Evolutionary conservation across 2,329 filamentous ascomycete species (phyloP).

Genomic region (Cordyceps tenuipes): DNA sequence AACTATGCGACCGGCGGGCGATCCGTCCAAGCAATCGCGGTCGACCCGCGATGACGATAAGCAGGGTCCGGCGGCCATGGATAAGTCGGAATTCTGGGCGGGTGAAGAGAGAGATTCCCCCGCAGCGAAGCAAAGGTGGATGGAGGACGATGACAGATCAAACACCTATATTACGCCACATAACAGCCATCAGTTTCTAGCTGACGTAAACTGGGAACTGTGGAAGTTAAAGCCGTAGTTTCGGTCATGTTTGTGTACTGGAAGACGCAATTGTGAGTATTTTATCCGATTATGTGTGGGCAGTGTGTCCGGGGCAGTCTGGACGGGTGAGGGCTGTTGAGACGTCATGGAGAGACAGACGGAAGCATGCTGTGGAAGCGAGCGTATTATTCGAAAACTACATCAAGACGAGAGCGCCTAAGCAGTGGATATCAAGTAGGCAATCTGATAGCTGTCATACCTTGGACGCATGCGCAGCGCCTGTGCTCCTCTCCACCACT

Average conservation of each 20-base stretch:
- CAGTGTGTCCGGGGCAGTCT: too few relatives aligned
- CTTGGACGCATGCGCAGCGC: too few relatives aligned
- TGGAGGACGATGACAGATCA: not conserved
- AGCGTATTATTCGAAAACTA: too few relatives aligned
- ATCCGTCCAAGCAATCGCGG: not conserved
- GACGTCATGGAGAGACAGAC: too few relatives aligned
- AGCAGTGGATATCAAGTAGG: too few relatives aligned
- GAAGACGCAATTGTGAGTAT: too few relatives aligned
- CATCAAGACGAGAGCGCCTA: too few relatives aligned
- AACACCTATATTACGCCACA: not conserved
- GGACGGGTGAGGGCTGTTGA: too few relatives aligned
- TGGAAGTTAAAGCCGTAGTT: not conserved
- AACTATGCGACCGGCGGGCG: not conserved
- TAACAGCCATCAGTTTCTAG: not conserved
- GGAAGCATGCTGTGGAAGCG: too few relatives aligned
- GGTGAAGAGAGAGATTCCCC: not conserved
- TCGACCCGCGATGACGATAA: not conserved
- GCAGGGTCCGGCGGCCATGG: not conserved
- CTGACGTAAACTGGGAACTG: not conserved
- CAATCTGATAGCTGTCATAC: too few relatives aligned
- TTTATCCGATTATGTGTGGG: too few relatives aligned
- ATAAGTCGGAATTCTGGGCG: not conserved
- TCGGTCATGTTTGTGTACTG: not conserved
- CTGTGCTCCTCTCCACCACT: too few relatives aligned
- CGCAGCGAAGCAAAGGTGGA: not conserved